These are phyloP conservation scores for Diplogelasinospora grovesii DNA, from an alignment of 495 filamentous ascomycete genomes.

Conservation along the genomic window DNA sequence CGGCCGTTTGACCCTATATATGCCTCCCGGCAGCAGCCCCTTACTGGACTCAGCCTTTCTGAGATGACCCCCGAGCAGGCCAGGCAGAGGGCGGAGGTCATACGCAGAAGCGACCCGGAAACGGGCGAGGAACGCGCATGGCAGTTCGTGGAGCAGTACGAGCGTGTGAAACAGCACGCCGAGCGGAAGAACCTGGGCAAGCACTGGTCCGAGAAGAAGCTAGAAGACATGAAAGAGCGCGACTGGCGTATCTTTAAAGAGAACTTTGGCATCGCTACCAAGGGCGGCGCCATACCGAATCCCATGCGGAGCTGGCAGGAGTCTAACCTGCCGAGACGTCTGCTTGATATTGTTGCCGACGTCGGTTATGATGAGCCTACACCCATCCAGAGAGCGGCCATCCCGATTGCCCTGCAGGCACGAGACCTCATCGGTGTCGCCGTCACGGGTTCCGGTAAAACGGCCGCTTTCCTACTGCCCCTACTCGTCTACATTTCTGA, in stretches of 20 bases:
- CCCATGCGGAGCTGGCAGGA: slow-evolving; percentile 96
- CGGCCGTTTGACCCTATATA: slow-evolving; percentile 86
- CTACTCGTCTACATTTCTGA: slow-evolving; percentile 96
- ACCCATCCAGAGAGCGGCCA: slow-evolving; percentile 86
- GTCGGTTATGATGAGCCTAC: slow-evolving; percentile 94
- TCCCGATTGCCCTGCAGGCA: slow-evolving; percentile 89
- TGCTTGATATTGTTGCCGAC: slow-evolving; percentile 75
- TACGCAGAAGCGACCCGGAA: slow-evolving; percentile 73
- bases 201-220: slow-evolving; percentile 95
- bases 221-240: slow-evolving; percentile 94
- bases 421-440: slow-evolving; percentile 96
- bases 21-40: slow-evolving; percentile 56
- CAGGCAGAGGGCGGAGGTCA: slow-evolving; percentile 67
- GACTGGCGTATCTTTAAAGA: slow-evolving; percentile 99
- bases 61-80: slow-evolving; percentile 63
- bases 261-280: slow-evolving; percentile 95
- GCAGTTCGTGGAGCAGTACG: slow-evolving; percentile 75
- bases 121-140: slow-evolving; percentile 70
- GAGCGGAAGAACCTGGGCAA: slow-evolving; percentile 71
- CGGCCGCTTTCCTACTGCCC: slow-evolving; percentile 88
- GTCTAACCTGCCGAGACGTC: slow-evolving; percentile 67
- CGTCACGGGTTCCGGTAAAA: slow-evolving; percentile 98
- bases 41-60: slow-evolving; percentile 76
- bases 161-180: slow-evolving; percentile 54
- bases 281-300: slow-evolving; percentile 82